A percentile compares a stretch with the other conserved stretches of the same genome.
Conservation (phyloP, 2,329 filamentous ascomycete species). For the Onygenales sp. region DNA sequence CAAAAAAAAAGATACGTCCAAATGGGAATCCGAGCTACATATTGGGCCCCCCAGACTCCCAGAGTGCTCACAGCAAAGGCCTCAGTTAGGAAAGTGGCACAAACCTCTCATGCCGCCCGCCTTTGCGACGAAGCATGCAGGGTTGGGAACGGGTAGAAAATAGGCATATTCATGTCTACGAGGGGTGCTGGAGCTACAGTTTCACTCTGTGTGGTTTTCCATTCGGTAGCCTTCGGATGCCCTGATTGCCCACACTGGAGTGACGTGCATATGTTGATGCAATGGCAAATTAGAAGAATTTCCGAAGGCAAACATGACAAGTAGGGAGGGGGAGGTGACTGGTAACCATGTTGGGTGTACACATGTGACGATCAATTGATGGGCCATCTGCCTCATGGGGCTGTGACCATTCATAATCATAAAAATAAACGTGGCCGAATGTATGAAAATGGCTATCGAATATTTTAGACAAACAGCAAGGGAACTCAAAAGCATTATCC, state of each 20-base stretch:
- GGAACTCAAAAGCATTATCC: neutral
- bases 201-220: no score
- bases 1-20: no score
- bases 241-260: no score
- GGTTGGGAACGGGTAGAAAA: neutral
- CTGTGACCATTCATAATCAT: neutral
- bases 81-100: conserved; percentile 1
- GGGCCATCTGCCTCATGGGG: no score
- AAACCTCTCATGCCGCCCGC: neutral
- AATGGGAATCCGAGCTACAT: no score
- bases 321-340: neutral
- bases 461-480: neutral
- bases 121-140: neutral
- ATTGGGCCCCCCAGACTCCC: no score
- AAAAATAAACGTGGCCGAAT: neutral
- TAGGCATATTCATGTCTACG: no score
- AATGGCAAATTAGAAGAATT: neutral
- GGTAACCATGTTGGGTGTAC: neutral
- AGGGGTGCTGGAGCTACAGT: no score
- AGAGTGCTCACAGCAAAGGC: no score
- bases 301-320: neutral
- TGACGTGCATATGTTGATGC: no score
- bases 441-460: neutral
- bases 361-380: neutral
- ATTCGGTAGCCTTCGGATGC: no score